phyloP scores from a whole-genome alignment of 2,329 filamentous ascomycete species.

The Pseudopyrenochaeta lycopersici region DNA sequence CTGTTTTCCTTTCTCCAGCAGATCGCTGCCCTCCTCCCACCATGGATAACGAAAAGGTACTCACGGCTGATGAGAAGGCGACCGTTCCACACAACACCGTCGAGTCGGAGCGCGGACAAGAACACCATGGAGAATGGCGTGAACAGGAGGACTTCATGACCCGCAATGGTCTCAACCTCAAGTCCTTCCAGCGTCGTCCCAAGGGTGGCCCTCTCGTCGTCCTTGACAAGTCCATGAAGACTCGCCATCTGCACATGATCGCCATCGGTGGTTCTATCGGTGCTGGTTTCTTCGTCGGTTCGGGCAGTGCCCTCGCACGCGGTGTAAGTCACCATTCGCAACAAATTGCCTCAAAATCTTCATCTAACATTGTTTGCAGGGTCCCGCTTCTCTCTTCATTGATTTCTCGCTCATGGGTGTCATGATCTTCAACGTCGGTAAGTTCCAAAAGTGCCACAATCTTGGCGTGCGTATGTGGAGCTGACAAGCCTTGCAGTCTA shows the following conservation, averaged over 20 bases:
- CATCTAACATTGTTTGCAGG: constrained; percentile 23
- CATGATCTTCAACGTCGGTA: constrained; percentile 52
- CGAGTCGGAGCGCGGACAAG: constrained; percentile 13
- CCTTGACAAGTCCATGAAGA: constrained; percentile 59
- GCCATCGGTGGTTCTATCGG: constrained; percentile 69
- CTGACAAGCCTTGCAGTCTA: constrained; percentile 60
- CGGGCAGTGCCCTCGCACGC: constrained; percentile 62
- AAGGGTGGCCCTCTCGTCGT: constrained; percentile 30
- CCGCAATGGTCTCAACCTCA: constrained; percentile 46
- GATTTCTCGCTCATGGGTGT: constrained; percentile 52
- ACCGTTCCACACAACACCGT: constrained; percentile 20
- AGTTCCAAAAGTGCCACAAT: constrained; percentile 22
- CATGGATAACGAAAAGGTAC: constrained; percentile 40
- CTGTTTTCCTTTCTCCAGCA: constrained; percentile 12
- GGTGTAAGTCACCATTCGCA: constrained; percentile 53
- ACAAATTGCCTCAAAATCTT: neutral
- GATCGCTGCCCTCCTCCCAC: constrained; percentile 21
- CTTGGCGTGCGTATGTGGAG: constrained; percentile 17
- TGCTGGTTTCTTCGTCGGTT: constrained; percentile 71
- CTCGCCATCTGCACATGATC: constrained; percentile 70
- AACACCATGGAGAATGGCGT: constrained; percentile 35
- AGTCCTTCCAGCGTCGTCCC: constrained; percentile 46
- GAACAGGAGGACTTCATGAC: constrained; percentile 44
- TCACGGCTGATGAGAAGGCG: constrained; percentile 39
- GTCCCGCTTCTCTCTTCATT: constrained; percentile 45